phyloP scores from a whole-genome alignment of 768 basidiomycete genomes.

The Tylopilus plumbeoviolaceoides region DNA sequence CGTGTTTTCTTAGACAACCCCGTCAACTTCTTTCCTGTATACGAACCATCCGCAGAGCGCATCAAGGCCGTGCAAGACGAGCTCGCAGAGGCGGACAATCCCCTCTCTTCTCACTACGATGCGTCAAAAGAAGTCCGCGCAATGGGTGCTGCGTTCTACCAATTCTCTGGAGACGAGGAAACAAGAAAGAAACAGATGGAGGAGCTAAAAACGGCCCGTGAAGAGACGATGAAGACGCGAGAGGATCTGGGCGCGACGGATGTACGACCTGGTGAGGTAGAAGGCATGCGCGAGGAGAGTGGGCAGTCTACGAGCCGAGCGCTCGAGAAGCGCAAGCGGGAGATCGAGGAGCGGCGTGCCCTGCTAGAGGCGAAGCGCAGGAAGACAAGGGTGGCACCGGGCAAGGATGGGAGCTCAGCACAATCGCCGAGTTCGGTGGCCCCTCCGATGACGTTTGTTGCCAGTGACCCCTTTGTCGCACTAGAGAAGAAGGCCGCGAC shows the following conservation, averaged over 20 bases:
- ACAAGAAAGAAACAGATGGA: conserved; percentile 78
- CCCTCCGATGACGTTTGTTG: conserved; percentile 5
- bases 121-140: conserved; percentile 77
- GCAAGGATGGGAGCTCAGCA: not conserved
- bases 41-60: conserved; percentile 78
- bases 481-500: conserved; percentile 37
- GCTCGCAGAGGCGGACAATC: conserved; percentile 63
- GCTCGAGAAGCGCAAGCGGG: conserved; percentile 66
- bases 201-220: conserved; percentile 60
- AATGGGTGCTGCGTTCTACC: conserved; percentile 88
- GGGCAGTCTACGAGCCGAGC: conserved; percentile 42
- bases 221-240: conserved; percentile 65
- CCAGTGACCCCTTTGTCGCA: conserved; percentile 47
- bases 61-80: conserved; percentile 70
- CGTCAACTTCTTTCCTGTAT: conserved; percentile 81
- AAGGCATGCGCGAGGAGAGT: conserved; percentile 59
- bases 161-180: conserved; percentile 85
- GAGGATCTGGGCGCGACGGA: conserved; percentile 60
- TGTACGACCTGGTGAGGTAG: conserved; percentile 64
- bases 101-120: conserved; percentile 77
- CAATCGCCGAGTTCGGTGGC: not conserved
- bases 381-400: conserved; percentile 37
- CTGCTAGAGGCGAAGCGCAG: conserved; percentile 64
- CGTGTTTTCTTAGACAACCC: conserved; percentile 59
- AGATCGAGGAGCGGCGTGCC: conserved; percentile 61